phyloP scores from a whole-genome alignment of 169 alveolate genomes.

The Eimeria maxima region DNA sequence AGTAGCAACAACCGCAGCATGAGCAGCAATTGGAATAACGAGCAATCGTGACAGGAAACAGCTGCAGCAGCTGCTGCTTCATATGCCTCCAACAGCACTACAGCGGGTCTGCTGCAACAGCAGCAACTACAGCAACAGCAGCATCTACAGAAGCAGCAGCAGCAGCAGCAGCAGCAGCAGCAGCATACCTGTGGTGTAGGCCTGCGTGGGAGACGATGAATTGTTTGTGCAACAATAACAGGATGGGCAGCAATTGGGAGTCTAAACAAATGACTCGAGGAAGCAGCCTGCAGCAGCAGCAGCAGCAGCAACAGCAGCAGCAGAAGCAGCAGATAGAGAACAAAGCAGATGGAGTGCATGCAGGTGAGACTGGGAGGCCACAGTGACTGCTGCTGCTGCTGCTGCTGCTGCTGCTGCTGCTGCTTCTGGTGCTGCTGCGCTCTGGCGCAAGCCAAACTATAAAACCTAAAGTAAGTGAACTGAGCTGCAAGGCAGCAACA shows the following conservation, averaged over 20 bases:
- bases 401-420: slow-evolving; percentile 7
- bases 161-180: slow-evolving; percentile 55
- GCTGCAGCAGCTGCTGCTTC: slow-evolving; percentile 23
- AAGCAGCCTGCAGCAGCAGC: slow-evolving; percentile 82
- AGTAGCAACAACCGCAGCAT: slow-evolving; percentile 12
- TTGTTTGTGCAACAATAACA: slow-evolving; percentile 92
- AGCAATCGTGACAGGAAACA: background rate
- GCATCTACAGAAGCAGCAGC: slow-evolving; percentile 65
- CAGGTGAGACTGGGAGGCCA: background rate
- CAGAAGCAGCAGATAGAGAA: slow-evolving; percentile 53
- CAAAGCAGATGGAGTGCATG: background rate
- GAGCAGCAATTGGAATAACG: background rate
- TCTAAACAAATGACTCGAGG: slow-evolving; percentile 84
- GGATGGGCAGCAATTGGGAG: slow-evolving; percentile 91
- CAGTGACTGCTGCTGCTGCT: background rate
- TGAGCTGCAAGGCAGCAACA: background rate
- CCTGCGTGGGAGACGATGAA: slow-evolving; percentile 88
- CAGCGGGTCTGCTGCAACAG: background rate
- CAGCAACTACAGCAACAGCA: slow-evolving; percentile 52
- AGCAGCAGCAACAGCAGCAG: slow-evolving; percentile 7
- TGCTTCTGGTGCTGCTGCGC: background rate
- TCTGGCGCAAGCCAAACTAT: background rate
- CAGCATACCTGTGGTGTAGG: slow-evolving; percentile 90
- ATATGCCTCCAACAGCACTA: background rate
- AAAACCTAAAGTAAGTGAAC: background rate